phyloP scores from a whole-genome alignment of 306 rosid species.

The Gleditsia sinensis region DNA sequence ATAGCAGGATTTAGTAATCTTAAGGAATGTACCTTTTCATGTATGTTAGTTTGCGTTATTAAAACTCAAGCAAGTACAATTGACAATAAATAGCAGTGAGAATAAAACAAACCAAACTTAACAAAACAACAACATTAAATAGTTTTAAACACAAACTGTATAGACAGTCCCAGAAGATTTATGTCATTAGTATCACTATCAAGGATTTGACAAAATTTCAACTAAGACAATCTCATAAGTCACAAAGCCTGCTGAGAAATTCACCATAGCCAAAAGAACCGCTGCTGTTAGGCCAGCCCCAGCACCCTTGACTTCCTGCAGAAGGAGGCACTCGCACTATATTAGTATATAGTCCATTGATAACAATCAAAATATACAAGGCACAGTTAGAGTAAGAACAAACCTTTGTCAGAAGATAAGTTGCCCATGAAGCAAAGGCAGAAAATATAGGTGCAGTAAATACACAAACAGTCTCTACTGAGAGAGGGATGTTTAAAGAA shows the following conservation, averaged over 20 bases:
- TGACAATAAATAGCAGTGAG: neutral
- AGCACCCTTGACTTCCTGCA: slow-evolving; percentile 70
- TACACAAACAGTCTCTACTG: slow-evolving; percentile 76
- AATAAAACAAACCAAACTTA: neutral
- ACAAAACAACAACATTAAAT: neutral
- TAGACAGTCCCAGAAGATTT: neutral
- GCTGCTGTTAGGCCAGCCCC: slow-evolving; percentile 83
- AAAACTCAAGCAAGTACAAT: neutral
- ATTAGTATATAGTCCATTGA: slow-evolving; percentile 25
- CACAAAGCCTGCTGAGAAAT: slow-evolving; percentile 29
- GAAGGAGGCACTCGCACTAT: neutral
- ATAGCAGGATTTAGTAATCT: neutral
- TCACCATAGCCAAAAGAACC: slow-evolving; percentile 74
- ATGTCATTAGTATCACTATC: neutral
- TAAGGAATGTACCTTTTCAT: neutral
- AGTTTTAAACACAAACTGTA: neutral
- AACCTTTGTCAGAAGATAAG: slow-evolving; percentile 71
- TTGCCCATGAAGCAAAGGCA: slow-evolving; percentile 74
- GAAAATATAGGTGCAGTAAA: slow-evolving; percentile 82
- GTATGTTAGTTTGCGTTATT: neutral
- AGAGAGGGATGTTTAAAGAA: slow-evolving; percentile 69
- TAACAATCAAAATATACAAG: neutral
- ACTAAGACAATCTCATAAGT: slow-evolving; percentile 10
- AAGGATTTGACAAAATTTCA: neutral
- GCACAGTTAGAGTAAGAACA: slow-evolving; percentile 8